Conservation (phyloP, 139 green algal genomes). For the Chlorella sp. region DNA sequence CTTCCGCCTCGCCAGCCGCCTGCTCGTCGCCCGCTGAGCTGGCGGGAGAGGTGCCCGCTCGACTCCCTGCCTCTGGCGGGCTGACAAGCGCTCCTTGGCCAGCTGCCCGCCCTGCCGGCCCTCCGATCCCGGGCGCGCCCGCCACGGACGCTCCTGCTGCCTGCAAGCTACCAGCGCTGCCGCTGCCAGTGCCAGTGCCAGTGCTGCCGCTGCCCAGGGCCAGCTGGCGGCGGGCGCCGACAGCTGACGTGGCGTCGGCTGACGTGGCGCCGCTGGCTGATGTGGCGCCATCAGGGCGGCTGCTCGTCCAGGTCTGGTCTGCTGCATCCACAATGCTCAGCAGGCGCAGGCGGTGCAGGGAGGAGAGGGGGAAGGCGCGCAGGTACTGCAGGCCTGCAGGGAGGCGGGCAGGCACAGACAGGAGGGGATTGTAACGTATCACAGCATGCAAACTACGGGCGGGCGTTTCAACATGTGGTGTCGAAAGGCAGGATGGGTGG, state of each 20-base stretch:
- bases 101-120: no score
- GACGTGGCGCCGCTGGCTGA: not conserved
- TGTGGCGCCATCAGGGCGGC: not conserved
- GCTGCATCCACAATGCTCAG: constrained; percentile 2
- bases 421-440: not conserved
- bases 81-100: no score
- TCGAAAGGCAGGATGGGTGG: not conserved
- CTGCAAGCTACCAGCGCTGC: no score
- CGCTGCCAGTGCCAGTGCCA: not conserved
- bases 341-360: constrained; percentile 15
- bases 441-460: no score
- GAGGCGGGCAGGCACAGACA: not conserved
- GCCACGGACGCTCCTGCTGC: no score
- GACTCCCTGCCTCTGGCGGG: no score
- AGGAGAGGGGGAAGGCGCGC: not conserved
- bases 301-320: constrained; percentile 3
- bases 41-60: no score
- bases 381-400: not conserved
- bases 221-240: not conserved
- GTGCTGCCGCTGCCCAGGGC: not conserved
- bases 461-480: no score
- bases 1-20: no score
- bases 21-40: no score
- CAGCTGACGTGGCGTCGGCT: not conserved
- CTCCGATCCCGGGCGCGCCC: no score